Conservation (phyloP, 2,329 filamentous ascomycete genomes). For the Pestalotiopsis sp. region DNA sequence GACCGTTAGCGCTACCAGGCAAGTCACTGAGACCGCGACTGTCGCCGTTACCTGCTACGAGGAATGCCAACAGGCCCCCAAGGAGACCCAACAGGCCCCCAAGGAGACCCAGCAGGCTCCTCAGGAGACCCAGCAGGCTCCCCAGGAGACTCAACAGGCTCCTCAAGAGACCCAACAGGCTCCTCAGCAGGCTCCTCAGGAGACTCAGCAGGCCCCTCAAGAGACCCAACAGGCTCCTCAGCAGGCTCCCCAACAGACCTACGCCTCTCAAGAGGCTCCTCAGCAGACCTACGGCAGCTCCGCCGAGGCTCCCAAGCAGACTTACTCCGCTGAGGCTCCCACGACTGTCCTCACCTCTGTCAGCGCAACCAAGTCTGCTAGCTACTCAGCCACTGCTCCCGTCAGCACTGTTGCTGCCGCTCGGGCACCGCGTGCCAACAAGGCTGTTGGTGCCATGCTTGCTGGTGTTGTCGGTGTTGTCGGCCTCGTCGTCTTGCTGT, state of each 20-base stretch:
- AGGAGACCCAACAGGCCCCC: constrained; percentile 28
- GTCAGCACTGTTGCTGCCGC: constrained; percentile 14
- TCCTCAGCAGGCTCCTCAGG: neutral
- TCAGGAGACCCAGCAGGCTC: constrained; percentile 18
- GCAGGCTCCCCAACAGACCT: constrained; percentile 27
- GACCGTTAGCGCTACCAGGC: constrained; percentile 39
- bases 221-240: neutral
- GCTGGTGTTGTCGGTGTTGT: constrained; percentile 30
- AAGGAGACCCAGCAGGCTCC: constrained; percentile 35
- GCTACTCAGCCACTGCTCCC: constrained; percentile 11
- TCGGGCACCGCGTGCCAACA: constrained; percentile 23
- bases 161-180: neutral
- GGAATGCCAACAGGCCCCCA: constrained; percentile 39
- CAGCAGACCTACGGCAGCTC: constrained; percentile 34
- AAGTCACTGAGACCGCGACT: constrained; percentile 39
- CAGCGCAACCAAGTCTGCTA: constrained; percentile 8
- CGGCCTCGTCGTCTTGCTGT: constrained; percentile 19
- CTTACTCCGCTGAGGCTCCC: constrained; percentile 19
- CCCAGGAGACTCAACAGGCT: neutral
- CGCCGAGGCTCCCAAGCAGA: constrained; percentile 34
- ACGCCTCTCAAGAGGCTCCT: constrained; percentile 37
- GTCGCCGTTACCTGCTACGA: constrained; percentile 43
- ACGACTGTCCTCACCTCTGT: constrained; percentile 20
- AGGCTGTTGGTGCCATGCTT: constrained; percentile 27
- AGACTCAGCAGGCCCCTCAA: constrained; percentile 12